phyloP scores from a whole-genome alignment of 2,329 filamentous ascomycete genomes.

The Penicillium sp. region DNA sequence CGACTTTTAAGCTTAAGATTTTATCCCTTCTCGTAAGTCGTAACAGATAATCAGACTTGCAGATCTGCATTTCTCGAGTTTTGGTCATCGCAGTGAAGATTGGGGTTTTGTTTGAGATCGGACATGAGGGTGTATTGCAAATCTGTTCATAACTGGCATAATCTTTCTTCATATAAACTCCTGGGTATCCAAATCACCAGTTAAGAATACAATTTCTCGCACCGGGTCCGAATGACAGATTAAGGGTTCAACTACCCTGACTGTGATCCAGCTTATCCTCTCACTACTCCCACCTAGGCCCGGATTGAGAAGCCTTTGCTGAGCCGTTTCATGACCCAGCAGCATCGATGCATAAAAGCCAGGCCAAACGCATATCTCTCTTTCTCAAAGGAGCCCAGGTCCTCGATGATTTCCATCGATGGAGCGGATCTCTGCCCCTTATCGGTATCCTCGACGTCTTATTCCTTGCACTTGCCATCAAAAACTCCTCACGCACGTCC shows the following conservation, averaged over 20 bases:
- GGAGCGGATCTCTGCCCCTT: neutral
- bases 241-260: neutral
- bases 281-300: neutral
- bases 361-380: too few relatives aligned
- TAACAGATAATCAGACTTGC: neutral
- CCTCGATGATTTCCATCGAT: neutral
- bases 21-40: too few relatives aligned
- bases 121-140: neutral
- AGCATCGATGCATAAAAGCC: neutral
- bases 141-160: neutral
- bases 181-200: constrained; percentile 22
- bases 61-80: neutral
- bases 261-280: neutral
- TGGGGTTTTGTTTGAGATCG: neutral
- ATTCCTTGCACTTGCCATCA: neutral
- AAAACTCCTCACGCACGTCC: constrained; percentile 34
- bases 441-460: neutral
- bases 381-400: neutral
- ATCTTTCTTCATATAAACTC: constrained; percentile 11
- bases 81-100: neutral
- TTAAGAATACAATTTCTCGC: neutral
- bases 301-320: neutral
- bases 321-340: too few relatives aligned
- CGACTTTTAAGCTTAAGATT: neutral
- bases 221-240: neutral